phyloP scores from a whole-genome alignment of 352 stramenopile genomes.

The Elongisporangium undulatum region DNA sequence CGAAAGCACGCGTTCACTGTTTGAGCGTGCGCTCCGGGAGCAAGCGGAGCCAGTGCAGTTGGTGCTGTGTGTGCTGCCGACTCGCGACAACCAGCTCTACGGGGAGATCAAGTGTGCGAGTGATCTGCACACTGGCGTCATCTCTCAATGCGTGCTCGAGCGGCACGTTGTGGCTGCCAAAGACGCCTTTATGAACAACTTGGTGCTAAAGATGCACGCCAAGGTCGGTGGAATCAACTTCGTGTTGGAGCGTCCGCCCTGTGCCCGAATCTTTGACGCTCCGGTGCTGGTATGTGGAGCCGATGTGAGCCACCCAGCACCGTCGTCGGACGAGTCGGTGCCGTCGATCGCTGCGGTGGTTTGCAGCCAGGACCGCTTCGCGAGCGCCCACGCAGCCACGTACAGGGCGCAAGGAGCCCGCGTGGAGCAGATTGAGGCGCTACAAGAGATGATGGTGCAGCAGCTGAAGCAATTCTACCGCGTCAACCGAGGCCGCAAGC shows the following conservation, averaged over 20 bases:
- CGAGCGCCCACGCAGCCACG: conserved; percentile 43
- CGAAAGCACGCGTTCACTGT: not conserved
- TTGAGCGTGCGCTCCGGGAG: not conserved
- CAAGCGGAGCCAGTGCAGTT: not conserved
- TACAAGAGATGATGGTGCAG: not conserved
- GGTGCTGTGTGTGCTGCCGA: not conserved
- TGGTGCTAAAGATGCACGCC: conserved; percentile 72
- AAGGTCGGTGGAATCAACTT: conserved; percentile 73
- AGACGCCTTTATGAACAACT: conserved; percentile 42
- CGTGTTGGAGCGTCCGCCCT: conserved; percentile 24
- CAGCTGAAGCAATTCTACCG: not conserved
- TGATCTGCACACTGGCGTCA: conserved; percentile 1
- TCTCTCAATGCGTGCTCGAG: conserved; percentile 61
- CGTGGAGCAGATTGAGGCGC: conserved; percentile 11
- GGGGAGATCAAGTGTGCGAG: conserved; percentile 53
- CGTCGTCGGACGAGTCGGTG: conserved; percentile 38
- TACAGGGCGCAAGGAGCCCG: conserved; percentile 53
- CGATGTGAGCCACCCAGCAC: conserved; percentile 62
- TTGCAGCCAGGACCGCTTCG: conserved; percentile 65
- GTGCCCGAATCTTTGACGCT: conserved; percentile 30
- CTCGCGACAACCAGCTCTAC: conserved; percentile 32
- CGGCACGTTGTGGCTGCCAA: conserved; percentile 63
- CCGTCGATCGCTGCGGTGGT: conserved; percentile 77
- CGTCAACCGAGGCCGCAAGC: conserved; percentile 33
- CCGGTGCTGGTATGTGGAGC: conserved; percentile 79